Base-by-base conservation (phyloP, 108 stramenopile genomes). In the Skeletonema potamos region DNA sequence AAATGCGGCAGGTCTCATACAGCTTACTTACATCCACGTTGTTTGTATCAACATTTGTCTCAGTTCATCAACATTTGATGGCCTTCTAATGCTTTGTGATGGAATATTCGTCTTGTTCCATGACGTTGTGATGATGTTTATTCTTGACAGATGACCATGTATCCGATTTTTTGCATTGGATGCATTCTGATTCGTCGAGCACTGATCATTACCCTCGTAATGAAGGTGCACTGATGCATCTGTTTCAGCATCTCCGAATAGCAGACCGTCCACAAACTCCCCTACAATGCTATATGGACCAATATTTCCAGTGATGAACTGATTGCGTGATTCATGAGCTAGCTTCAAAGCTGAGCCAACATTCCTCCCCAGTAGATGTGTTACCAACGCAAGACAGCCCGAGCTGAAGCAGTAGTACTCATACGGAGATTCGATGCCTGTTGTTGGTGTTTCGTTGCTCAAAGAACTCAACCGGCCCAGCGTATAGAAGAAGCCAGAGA, bases 401-500 rank as follows among this genome's bases (percentile, higher is more conserved):
- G 90, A 83, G 11, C 85, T 86, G 63, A 86, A 92, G 62, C 90
- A 92, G 74, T 84, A 79, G 51, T 75, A 84, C 27, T 73, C 61
- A 37, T 76, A 37, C 12, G 37, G 46, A 6, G 29, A 20, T 9
- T 67, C 20, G 6, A 39, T 11, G n/a, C n/a, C n/a, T n/a, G n/a
- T n/a, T n/a, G n/a, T n/a, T 27, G 77, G 7, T 34, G 34, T 34
- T 6, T 34, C 34, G 34, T 34, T 63, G 36, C 34, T 55, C 13
- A 86, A 54, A 55, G 65, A 36, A 7, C 72, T 61, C 57, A 79
- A 60, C 41, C 84, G 79, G 51, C 91, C 91, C 46, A 92, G 46
- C 2, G 84, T 82, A 62, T 85, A 92, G 76, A 87, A 92, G 72
- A 87, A 92, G 27, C 91, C 88, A 1, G 82, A 82, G 62, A 92